phyloP scores from a whole-genome alignment of 495 filamentous ascomycete species.

The Aspergillus sclerotioniger region DNA sequence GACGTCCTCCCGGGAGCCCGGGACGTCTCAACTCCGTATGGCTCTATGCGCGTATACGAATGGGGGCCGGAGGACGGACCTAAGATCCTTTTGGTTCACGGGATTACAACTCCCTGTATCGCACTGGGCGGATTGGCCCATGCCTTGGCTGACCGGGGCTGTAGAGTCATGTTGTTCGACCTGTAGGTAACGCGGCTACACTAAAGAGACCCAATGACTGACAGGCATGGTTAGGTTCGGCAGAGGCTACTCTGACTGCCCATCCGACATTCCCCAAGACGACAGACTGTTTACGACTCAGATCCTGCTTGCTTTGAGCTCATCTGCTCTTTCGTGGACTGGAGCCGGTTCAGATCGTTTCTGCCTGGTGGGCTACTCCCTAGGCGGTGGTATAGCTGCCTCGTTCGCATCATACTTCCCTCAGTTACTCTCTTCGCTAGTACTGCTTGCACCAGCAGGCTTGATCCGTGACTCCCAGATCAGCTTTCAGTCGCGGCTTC shows the following conservation, averaged over 20 bases:
- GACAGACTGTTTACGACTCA: conserved; percentile 70
- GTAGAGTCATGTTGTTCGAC: conserved; percentile 80
- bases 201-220: background rate
- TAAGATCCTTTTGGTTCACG: conserved; percentile 81
- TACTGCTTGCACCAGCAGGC: conserved; percentile 74
- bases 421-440: conserved; percentile 59
- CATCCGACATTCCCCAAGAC: conserved; percentile 67
- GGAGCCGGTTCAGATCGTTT: conserved; percentile 54
- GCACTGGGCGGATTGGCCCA: conserved; percentile 67
- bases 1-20: conserved; percentile 71
- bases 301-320: conserved; percentile 68
- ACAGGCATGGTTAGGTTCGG: conserved; percentile 55
- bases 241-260: conserved; percentile 73
- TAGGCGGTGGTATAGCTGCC: conserved; percentile 76
- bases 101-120: conserved; percentile 80
- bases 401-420: conserved; percentile 74
- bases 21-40: conserved; percentile 75
- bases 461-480: conserved; percentile 66
- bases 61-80: conserved; percentile 78
- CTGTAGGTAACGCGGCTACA: conserved; percentile 29
- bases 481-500: conserved; percentile 53
- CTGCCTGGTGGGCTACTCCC: conserved; percentile 75
- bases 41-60: conserved; percentile 81
- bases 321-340: conserved; percentile 68
- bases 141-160: conserved; percentile 68